Percentiles rank a stretch among this genome's conserved stretches.
Conservation (phyloP, 352 stramenopile species). For the Phytophthora pinifolia region DNA sequence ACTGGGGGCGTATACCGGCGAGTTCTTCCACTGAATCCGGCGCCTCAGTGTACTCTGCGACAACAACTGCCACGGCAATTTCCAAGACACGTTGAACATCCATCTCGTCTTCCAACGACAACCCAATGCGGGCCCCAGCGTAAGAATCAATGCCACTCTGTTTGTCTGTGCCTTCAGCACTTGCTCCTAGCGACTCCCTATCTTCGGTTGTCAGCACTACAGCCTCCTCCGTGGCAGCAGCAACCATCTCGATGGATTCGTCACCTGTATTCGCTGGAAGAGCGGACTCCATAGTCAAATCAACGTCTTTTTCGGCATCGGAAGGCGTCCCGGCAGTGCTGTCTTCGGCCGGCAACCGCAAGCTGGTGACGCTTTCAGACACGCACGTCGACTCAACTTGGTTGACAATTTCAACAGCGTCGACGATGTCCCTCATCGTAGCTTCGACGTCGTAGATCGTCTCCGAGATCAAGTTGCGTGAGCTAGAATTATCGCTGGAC, state of each 20-base stretch:
- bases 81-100: constrained; percentile 6
- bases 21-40: background rate
- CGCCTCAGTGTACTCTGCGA: background rate
- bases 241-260: background rate
- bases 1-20: too few species aligned
- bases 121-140: constrained; percentile 1
- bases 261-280: background rate
- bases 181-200: constrained; percentile 14
- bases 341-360: background rate
- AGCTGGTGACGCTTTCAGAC: too few species aligned
- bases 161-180: constrained; percentile 13
- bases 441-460: too few species aligned
- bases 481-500: too few species aligned
- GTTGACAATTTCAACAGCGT: too few species aligned
- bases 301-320: background rate
- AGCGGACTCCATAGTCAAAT: background rate
- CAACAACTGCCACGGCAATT: constrained; percentile 5
- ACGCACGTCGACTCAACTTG: too few species aligned
- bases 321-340: background rate
- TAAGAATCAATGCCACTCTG: constrained; percentile 14
- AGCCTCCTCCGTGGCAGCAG: background rate
- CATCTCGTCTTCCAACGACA: background rate
- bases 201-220: constrained; percentile 2
- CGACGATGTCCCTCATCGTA: too few species aligned
- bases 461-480: too few species aligned